These are phyloP conservation scores for Tylopilus subfusipes DNA, from an alignment of 768 basidiomycete species.

Conservation along the genomic window DNA sequence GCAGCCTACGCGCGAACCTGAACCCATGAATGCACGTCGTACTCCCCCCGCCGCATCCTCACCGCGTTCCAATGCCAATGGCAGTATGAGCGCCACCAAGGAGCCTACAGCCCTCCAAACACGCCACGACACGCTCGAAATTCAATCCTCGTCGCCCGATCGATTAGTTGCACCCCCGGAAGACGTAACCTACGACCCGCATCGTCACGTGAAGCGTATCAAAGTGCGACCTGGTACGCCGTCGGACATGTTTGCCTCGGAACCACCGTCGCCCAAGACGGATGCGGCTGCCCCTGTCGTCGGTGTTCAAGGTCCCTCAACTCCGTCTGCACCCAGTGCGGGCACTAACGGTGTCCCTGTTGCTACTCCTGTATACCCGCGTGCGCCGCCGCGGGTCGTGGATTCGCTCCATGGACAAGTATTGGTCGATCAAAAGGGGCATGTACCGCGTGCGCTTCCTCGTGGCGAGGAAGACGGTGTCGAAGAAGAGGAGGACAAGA, in stretches of 20 bases:
- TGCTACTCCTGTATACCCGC: neutral
- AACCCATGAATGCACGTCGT: neutral
- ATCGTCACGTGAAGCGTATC: conserved; percentile 1
- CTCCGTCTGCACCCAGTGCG: neutral
- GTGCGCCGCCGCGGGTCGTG: conserved; percentile 24
- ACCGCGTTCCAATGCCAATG: neutral
- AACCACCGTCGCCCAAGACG: conserved; percentile 11
- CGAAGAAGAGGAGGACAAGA: neutral
- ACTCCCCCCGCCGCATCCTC: neutral
- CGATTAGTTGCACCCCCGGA: neutral
- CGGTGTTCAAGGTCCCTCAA: neutral
- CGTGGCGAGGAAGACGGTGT: neutral
- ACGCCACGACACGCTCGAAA: neutral
- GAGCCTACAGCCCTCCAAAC: neutral
- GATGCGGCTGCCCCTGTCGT: neutral
- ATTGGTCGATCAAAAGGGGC: conserved; percentile 19
- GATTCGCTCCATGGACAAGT: conserved; percentile 16
- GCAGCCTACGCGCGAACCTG: neutral
- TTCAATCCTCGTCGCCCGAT: neutral
- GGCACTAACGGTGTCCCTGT: neutral
- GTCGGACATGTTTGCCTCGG: conserved; percentile 18
- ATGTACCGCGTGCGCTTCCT: conserved; percentile 7
- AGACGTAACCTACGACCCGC: neutral
- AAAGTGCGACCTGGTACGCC: conserved; percentile 8
- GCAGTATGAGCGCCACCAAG: neutral